Base-by-base conservation (phyloP, 495 filamentous ascomycete species). In the Aspergillus wentii region DNA sequence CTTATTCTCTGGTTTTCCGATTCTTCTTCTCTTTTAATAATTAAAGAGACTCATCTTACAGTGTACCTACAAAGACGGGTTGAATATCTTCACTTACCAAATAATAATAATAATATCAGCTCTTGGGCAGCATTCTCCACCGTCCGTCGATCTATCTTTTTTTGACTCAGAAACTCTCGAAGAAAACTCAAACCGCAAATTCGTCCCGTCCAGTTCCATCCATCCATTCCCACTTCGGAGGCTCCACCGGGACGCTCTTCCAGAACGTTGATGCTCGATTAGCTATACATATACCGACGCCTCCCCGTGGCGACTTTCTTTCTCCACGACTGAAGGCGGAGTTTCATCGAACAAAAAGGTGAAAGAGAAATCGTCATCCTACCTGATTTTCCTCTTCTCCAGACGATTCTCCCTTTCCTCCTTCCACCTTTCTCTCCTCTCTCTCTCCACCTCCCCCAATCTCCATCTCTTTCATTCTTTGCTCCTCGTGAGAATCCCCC, bases 261-360 rank as follows among this genome's bases (percentile, higher is more conserved):
- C 41, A 32, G 34, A 44, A 44, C 28, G 38, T 35, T 38, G 43
- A 26, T 38, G 41, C 40, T 44, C 39, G 42, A 43, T 31, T 50
- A 44, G 47, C 39, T 48, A 53, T 51, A 55, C 53, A 54, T 57
- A 57, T 46, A 33, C 35, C 30, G 6, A 36, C n/a, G n/a, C n/a
- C 46, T 49, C 43, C 37, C 54, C 52, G 59, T 63, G 51, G 52
- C 57, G 43, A 49, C 44, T 45, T 35, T 37, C 33, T 44, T 46
- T 49, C 49, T 56, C 52, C 52, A 56, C 51, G 51, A 29, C 28
- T 28, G n/a, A n/a, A n/a, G 21, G 43, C 35, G 41, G 44, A 47
- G 35, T 35, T 35, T 8, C 14, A 28, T 9, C 10, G 25, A 28
- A 13, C 10, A 28, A 28, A 28, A 28, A 28, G 13, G 25, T 10